phyloP scores from a whole-genome alignment of 441 rosid genomes.

The Erodium moschatum region DNA sequence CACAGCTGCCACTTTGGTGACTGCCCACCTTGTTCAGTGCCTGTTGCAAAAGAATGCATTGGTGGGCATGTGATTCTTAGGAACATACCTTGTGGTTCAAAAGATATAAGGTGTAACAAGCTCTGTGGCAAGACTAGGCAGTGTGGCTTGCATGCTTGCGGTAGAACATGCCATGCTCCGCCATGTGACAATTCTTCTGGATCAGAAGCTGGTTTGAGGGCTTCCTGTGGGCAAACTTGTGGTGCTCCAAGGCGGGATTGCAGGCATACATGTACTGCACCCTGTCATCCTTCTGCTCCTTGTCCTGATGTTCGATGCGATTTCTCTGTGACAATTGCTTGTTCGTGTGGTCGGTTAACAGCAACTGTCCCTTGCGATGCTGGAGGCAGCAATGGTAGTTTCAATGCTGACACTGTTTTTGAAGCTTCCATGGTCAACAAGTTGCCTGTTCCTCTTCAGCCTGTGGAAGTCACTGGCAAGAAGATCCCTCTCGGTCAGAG shows the following conservation, averaged over 20 bases:
- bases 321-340: constrained; percentile 59
- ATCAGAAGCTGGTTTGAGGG: constrained; percentile 38
- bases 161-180: constrained; percentile 67
- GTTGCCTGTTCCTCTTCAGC: constrained; percentile 71
- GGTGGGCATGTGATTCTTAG: constrained; percentile 95
- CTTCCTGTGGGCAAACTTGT: constrained; percentile 89
- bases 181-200: constrained; percentile 56
- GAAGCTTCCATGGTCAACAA: constrained; percentile 70
- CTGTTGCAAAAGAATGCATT: constrained; percentile 82
- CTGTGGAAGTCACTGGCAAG: constrained; percentile 49
- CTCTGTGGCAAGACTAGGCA: constrained; percentile 92
- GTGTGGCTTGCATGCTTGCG: constrained; percentile 96
- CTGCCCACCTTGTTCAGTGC: constrained; percentile 92
- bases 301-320: constrained; percentile 93
- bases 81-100: constrained; percentile 95
- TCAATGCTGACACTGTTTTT: constrained; percentile 39
- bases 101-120: constrained; percentile 85
- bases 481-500: constrained; percentile 78
- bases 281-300: constrained; percentile 68
- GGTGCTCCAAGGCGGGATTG: constrained; percentile 96
- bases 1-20: constrained; percentile 97
- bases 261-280: constrained; percentile 72
- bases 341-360: constrained; percentile 79
- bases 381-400: constrained; percentile 49
- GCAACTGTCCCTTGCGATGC: constrained; percentile 82